Evolutionary conservation across 1,284 basidiomycete genomes (phyloP).

Genomic region (Trichosporon sp.): DNA sequence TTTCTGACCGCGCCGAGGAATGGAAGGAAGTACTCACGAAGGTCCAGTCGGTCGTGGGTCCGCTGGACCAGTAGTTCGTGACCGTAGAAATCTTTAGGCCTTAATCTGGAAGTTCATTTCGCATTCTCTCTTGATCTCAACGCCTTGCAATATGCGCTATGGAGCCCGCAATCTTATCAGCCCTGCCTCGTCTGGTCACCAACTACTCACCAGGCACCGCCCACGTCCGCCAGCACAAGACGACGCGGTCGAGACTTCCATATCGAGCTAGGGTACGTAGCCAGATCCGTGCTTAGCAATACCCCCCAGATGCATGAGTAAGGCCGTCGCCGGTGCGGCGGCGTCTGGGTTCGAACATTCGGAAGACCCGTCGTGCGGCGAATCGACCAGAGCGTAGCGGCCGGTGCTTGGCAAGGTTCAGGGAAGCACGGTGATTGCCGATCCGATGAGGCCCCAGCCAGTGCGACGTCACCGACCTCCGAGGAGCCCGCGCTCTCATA

Average conservation of each 20-base stretch:
- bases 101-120: background rate
- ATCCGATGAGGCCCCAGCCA: background rate
- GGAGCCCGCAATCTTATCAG: constrained; percentile 6
- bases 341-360: constrained; percentile 4
- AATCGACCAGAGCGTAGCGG: background rate
- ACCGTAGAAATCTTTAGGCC: background rate
- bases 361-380: background rate
- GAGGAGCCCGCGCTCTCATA: background rate
- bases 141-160: background rate
- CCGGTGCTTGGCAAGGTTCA: background rate
- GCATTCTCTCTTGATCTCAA: background rate
- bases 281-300: constrained; percentile 6
- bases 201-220: background rate
- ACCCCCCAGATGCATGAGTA: background rate
- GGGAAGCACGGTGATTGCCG: constrained; percentile 10
- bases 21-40: constrained; percentile 95
- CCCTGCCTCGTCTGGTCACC: background rate
- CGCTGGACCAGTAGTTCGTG: constrained; percentile 26
- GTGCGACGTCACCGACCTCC: background rate
- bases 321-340: background rate
- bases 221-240: too few relatives aligned
- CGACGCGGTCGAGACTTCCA: background rate
- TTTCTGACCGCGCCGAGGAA: constrained; percentile 81
- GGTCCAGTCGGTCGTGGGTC: constrained; percentile 59
- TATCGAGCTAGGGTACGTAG: background rate